These are phyloP conservation scores for Onygenales sp. DNA, from an alignment of 2,329 filamentous ascomycete genomes.

Conservation along the genomic window DNA sequence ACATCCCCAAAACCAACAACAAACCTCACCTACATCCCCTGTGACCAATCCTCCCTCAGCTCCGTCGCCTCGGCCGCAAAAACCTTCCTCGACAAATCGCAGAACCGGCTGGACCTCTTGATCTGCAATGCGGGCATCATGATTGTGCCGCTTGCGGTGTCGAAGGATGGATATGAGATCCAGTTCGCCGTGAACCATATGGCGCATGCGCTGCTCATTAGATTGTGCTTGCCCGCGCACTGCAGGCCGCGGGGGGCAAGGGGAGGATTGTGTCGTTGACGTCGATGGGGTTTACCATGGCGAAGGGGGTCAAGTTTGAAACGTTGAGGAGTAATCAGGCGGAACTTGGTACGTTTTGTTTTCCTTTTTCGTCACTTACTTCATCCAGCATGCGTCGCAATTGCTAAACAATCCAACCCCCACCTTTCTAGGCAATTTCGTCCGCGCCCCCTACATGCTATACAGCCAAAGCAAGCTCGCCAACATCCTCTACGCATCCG, in stretches of 20 bases:
- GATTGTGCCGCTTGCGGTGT: slow-evolving; percentile 22
- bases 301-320: slow-evolving; percentile 26
- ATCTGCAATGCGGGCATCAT: slow-evolving; percentile 41
- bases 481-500: slow-evolving; percentile 38
- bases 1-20: slow-evolving; percentile 21
- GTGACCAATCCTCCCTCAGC: slow-evolving; percentile 36
- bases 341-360: not conserved
- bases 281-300: slow-evolving; percentile 12
- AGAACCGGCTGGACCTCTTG: slow-evolving; percentile 35
- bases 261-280: slow-evolving; percentile 34
- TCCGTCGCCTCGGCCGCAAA: slow-evolving; percentile 33
- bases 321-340: slow-evolving; percentile 21
- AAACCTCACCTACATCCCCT: slow-evolving; percentile 22
- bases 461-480: slow-evolving; percentile 44
- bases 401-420: too few relatives aligned
- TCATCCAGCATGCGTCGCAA: too few relatives aligned
- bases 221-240: slow-evolving; percentile 34
- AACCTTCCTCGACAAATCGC: slow-evolving; percentile 23
- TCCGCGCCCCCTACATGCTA: slow-evolving; percentile 22
- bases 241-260: slow-evolving; percentile 31
- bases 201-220: slow-evolving; percentile 41
- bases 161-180: slow-evolving; percentile 41
- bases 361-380: too few relatives aligned
- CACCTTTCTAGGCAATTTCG: too few relatives aligned
- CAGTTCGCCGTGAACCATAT: slow-evolving; percentile 45